These are phyloP conservation scores for Phialophora tarda DNA, from an alignment of 2,329 filamentous ascomycete species.

Conservation along the genomic window DNA sequence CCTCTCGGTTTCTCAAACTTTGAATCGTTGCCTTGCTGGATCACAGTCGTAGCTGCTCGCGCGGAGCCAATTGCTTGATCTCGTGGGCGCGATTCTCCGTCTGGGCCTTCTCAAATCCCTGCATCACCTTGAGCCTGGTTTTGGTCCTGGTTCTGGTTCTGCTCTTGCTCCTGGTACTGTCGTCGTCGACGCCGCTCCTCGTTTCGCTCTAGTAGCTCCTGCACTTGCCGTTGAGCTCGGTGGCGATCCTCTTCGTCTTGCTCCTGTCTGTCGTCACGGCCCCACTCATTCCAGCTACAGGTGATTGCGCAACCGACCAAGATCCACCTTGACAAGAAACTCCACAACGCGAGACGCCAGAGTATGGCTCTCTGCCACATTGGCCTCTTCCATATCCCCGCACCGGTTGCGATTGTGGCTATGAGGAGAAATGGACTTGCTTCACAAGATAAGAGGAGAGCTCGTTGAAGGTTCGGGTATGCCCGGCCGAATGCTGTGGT, in stretches of 20 bases:
- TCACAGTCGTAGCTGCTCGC: background rate
- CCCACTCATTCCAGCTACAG: slow-evolving; percentile 34
- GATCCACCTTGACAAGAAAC: slow-evolving; percentile 33
- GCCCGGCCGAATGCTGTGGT: slow-evolving; percentile 30
- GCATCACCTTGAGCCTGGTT: background rate
- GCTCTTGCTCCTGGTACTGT: background rate
- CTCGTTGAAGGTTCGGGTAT: slow-evolving; percentile 26
- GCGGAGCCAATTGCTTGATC: background rate
- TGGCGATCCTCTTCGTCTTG: background rate
- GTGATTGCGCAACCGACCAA: slow-evolving; percentile 32
- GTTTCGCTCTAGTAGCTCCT: background rate
- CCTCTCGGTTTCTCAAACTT: background rate
- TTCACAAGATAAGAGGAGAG: slow-evolving; percentile 25
- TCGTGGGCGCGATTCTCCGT: background rate
- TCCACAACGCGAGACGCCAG: slow-evolving; percentile 29
- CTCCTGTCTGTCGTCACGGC: slow-evolving; percentile 5
- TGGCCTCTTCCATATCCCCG: slow-evolving; percentile 29
- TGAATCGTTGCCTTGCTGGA: background rate
- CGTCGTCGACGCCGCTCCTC: background rate
- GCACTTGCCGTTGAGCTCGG: background rate
- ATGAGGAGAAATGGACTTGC: slow-evolving; percentile 27
- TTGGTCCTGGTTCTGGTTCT: background rate
- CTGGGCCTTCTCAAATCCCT: background rate
- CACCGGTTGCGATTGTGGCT: slow-evolving; percentile 22
- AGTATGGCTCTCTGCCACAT: slow-evolving; percentile 27